Evolutionary conservation across 192 early-diverging fungal species (phyloP), one percentile per base, ranked within the genome.

Genomic region (Martensiomyces pterosporus): DNA sequence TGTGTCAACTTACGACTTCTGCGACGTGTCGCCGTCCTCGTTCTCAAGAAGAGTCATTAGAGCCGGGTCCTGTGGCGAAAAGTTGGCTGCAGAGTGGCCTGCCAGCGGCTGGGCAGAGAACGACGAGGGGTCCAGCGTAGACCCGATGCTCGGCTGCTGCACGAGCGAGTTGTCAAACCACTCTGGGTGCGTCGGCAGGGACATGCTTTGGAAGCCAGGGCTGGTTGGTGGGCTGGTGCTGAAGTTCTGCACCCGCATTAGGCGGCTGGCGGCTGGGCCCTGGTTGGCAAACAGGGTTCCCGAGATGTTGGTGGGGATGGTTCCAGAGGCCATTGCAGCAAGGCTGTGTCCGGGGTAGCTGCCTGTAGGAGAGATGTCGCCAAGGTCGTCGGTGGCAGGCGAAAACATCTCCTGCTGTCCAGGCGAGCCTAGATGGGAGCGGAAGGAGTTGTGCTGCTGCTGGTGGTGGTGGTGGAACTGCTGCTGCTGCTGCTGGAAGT

Each of bases 181-280:
- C 41, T 78, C 75, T 14, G 57, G 57, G 52, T 76, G 66, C 4
- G 52, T 61, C 1, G 79, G 79, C 60, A 80, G 72, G 39, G 79
- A 80, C 76, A 80, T 80, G 60, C 79, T 80, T 48, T 80, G 79
- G 60, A 76, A 80, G 24, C 37, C 50, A 10, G 72, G 76, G 39
- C 63, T 66, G 17, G 22, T 47, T 16, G 55, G 49, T 40, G 61
- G 63, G 55, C 67, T 64, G 51, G 47, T 43, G 57, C 55, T 64
- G 22, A 70, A 50, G 9, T 46, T 46, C 42, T 60, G 55, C 60
- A 75, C 65, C 44, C 60, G 56, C 40, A 75, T 53, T 52, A 64
- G 68, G 39, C 52, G 45, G 49, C 54, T 52, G 57, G 60, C 50
- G 9, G 29, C 43, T 34, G 33, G 42, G 29, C 60, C 55, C 60